These are phyloP conservation scores for Aspergillus panamensis DNA, from an alignment of 495 filamentous ascomycete genomes.

Conservation along the genomic window DNA sequence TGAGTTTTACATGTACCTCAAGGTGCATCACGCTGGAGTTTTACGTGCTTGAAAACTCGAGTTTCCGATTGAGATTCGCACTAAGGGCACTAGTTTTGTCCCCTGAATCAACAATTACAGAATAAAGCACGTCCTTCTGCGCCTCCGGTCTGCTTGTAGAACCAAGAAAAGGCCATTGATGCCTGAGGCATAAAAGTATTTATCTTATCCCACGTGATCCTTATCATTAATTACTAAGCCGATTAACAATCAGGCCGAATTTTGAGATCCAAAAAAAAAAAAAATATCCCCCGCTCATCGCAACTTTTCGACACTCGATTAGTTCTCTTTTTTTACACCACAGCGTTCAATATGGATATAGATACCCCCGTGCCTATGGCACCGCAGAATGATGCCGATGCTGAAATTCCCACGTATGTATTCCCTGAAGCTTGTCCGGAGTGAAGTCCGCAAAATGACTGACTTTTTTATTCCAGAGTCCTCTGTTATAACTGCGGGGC, in stretches of 20 bases:
- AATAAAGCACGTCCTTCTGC: background rate
- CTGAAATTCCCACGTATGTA: conserved; percentile 11
- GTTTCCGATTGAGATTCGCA: too few relatives aligned
- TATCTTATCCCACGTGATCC: background rate
- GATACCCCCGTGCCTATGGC: conserved; percentile 17
- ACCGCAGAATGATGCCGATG: background rate
- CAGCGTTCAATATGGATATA: conserved; percentile 10
- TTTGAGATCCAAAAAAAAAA: background rate
- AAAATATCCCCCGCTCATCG: background rate
- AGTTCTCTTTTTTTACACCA: too few relatives aligned
- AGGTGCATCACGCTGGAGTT: background rate
- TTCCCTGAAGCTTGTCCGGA: background rate
- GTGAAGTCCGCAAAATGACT: background rate
- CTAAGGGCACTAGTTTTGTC: too few relatives aligned
- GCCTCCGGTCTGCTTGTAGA: background rate
- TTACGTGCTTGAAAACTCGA: background rate
- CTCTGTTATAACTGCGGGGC: conserved; percentile 94
- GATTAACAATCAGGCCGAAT: background rate
- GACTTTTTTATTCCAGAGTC: conserved; percentile 52
- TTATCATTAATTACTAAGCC: background rate
- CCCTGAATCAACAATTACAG: background rate
- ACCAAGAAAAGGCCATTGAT: background rate
- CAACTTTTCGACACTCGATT: background rate
- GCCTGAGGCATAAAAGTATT: background rate
- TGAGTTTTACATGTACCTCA: too few relatives aligned